Percentiles rank a stretch among this genome's conserved stretches.
Evolutionary conservation across 352 stramenopile genomes (phyloP).

Genomic region (Globisporangium acanthophoron): DNA sequence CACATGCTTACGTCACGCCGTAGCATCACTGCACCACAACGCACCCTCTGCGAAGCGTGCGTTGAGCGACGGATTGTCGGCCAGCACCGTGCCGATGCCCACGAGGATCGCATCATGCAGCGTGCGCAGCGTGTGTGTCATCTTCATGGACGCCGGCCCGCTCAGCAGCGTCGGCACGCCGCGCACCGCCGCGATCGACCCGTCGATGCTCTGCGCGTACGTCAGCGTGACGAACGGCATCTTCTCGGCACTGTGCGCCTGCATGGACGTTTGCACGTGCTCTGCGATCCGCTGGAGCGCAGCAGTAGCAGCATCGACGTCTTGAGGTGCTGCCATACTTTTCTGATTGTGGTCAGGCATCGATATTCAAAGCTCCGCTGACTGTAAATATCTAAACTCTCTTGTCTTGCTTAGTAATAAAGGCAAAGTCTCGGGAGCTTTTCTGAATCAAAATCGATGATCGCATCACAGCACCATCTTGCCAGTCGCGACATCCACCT

Average conservation of each 20-base stretch:
- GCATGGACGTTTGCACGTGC: constrained; percentile 6
- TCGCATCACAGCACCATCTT: constrained; percentile 54
- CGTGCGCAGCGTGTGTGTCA: constrained; percentile 85
- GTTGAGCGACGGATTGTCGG: constrained; percentile 87
- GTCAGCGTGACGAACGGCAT: constrained; percentile 74
- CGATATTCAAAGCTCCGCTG: neutral
- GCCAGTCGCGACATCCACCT: constrained; percentile 60
- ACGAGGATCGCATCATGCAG: constrained; percentile 87
- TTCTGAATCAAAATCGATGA: neutral
- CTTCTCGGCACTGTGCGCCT: neutral
- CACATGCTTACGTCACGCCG: neutral
- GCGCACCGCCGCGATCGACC: constrained; percentile 61
- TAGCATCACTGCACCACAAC: neutral
- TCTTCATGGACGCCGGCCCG: constrained; percentile 64
- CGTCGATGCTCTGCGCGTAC: constrained; percentile 89
- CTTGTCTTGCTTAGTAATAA: neutral
- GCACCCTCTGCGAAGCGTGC: constrained; percentile 52
- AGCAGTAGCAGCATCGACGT: neutral
- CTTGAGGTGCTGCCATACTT: neutral
- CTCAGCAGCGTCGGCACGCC: constrained; percentile 69
- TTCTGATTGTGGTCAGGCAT: neutral
- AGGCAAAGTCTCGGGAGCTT: neutral
- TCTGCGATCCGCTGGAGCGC: constrained; percentile 3
- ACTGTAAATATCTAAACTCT: neutral
- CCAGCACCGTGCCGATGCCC: constrained; percentile 75